Evolutionary conservation across 225 moss, liverwort and hornwort species (phyloP), one percentile per base, ranked within the genome.

Genomic region (Bryum argenteum): DNA sequence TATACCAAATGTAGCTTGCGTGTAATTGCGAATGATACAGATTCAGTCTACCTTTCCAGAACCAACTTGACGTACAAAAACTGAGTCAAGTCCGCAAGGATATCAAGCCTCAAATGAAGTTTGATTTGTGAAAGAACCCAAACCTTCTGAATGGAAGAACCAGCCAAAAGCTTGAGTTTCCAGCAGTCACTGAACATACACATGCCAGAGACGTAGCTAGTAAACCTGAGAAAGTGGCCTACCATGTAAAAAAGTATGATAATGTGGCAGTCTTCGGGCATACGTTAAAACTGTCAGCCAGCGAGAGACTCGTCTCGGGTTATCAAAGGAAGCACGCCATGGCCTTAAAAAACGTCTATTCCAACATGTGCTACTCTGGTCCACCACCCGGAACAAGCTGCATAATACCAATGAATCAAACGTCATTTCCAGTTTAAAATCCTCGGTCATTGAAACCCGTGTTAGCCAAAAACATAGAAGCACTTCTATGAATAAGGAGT

Each of bases 321-420:
- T 61, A 69, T 67, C 63, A 19, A 37, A 60, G 33, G 44, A 67
- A 67, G 58, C 53, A 70, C 54, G 39, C 47, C 5, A 53, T 65
- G 50, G 55, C 43, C 79, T 48, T 48, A 14, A 48, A 14, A 54
- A 71, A 60, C 55, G 63, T 73, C 51, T 12, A 54, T 20, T 67
- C 24, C 67, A 57, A 56, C 58, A 72, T 42, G 19, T 42, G 50
- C 79, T 81, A 83, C 70, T 87, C 87, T 53, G 87, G 87, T 51
- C 84, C 84, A 76, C 87, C 87, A 48, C 87, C 87, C 4, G 87
- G 87, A 20, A 87, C 87, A 71, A 87, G 87, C 87, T 87, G 83
- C 71, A 81, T n/a, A n/a, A n/a, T 69, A 66, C 17, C 39, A 41
- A 1, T 28, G 43, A 70, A 26, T 33, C 16, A 0, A 26, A 59